Percentiles rank a stretch among this genome's conserved stretches.
Evolutionary conservation across 331 rosid genomes (phyloP).

Genomic region (Rhamnella rubrinervis): DNA sequence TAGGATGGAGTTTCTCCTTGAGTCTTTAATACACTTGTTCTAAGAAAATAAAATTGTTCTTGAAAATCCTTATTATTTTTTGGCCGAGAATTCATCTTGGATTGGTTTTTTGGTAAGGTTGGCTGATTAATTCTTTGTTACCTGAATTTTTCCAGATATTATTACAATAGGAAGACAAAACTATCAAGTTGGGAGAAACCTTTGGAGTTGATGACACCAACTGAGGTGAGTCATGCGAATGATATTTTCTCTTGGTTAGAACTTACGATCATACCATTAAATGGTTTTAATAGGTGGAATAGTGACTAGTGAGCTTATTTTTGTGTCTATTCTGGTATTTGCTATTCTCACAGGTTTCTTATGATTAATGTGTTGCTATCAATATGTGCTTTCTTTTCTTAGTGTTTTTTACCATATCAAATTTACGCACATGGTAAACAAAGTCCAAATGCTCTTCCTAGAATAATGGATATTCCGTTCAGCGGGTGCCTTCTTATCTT

Average conservation of each 20-base stretch:
- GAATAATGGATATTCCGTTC: constrained; percentile 49
- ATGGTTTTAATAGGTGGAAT: constrained; percentile 23
- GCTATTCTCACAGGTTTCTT: constrained; percentile 21
- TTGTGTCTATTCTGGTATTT: constrained; percentile 24
- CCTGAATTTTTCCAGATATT: constrained; percentile 54
- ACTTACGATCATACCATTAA: constrained; percentile 20
- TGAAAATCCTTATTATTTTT: background rate
- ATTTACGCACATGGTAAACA: background rate
- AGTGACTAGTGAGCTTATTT: constrained; percentile 21
- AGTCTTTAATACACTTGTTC: no score
- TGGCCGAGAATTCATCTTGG: constrained; percentile 7
- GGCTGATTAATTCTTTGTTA: constrained; percentile 12
- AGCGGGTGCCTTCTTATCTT: constrained; percentile 47
- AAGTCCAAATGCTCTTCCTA: constrained; percentile 43
- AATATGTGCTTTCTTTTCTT: constrained; percentile 2
- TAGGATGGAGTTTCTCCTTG: no score
- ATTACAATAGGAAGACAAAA: constrained; percentile 76
- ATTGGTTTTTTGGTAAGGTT: background rate
- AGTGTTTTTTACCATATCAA: background rate
- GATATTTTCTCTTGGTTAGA: constrained; percentile 15
- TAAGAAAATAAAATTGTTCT: no score
- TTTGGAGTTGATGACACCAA: constrained; percentile 77
- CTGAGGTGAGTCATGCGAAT: constrained; percentile 71
- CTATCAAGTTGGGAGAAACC: constrained; percentile 96
- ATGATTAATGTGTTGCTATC: constrained; percentile 36